Evolutionary conservation across 1,284 basidiomycete genomes (phyloP).

Genomic region (Ganoderma boninense): DNA sequence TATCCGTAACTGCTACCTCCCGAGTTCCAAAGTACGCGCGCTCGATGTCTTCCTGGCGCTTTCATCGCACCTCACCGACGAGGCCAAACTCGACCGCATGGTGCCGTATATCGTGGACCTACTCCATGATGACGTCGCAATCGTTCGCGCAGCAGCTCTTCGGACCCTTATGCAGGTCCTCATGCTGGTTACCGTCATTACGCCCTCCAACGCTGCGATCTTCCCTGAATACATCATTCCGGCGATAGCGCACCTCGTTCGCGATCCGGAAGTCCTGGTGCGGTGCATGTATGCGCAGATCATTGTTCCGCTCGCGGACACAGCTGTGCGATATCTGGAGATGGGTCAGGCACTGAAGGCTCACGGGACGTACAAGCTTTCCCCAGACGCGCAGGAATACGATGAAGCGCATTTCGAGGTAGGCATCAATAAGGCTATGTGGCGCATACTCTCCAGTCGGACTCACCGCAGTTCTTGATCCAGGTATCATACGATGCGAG

Average conservation of each 20-base stretch:
- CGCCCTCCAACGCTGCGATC: slow-evolving; percentile 88
- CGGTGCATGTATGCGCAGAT: slow-evolving; percentile 90
- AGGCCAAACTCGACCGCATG: slow-evolving; percentile 94
- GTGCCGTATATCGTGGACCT: slow-evolving; percentile 93
- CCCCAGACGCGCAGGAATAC: slow-evolving; percentile 74
- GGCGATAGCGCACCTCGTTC: slow-evolving; percentile 83
- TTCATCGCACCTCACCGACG: slow-evolving; percentile 87
- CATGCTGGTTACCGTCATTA: slow-evolving; percentile 87
- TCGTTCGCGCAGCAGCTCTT: slow-evolving; percentile 84
- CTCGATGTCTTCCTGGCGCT: slow-evolving; percentile 91
- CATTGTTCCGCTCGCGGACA: slow-evolving; percentile 86
- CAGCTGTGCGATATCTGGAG: slow-evolving; percentile 87
- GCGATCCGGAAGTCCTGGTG: slow-evolving; percentile 89
- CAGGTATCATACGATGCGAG: slow-evolving; percentile 90
- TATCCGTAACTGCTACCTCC: slow-evolving; percentile 87
- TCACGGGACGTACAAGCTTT: slow-evolving; percentile 76
- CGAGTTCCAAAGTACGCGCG: slow-evolving; percentile 87
- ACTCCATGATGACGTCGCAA: slow-evolving; percentile 84
- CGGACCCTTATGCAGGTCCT: slow-evolving; percentile 87
- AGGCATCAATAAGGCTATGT: slow-evolving; percentile 24
- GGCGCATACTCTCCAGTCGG: slow-evolving; percentile 1
- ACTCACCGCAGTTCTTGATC: slow-evolving; percentile 21
- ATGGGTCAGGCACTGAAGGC: slow-evolving; percentile 92
- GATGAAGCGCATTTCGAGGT: slow-evolving; percentile 83
- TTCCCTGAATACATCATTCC: slow-evolving; percentile 97